A percentile compares a stretch with the other conserved stretches of the same genome.
Evolutionary conservation across 257 asterid genomes (phyloP).

Genomic region (Solanum dulcamara): DNA sequence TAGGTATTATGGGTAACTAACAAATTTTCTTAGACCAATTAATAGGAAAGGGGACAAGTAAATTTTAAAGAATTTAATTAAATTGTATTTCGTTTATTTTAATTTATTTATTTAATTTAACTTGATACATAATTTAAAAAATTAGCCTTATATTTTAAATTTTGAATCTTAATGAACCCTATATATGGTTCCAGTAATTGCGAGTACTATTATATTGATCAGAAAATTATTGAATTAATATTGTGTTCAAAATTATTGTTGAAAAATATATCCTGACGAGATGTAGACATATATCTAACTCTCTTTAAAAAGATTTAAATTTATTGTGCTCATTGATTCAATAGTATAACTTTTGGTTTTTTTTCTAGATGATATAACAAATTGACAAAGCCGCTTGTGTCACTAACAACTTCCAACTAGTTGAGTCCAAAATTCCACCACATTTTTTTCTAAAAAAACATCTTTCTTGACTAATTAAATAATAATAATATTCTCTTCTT

Average conservation of each 20-base stretch:
- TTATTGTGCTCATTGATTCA: neutral
- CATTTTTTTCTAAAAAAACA: too few species aligned
- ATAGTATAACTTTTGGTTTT: neutral
- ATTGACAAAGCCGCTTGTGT: neutral
- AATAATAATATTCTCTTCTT: too few species aligned
- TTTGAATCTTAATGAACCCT: neutral
- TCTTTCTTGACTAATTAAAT: neutral
- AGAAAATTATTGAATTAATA: neutral
- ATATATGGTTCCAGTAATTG: too few species aligned
- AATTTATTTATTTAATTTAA: neutral
- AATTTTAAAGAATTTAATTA: neutral
- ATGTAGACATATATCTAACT: neutral
- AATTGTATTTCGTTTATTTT: neutral
- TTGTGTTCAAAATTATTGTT: neutral
- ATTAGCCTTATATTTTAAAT: too few species aligned
- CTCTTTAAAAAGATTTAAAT: neutral
- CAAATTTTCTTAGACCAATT: neutral
- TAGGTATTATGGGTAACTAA: neutral
- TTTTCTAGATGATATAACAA: neutral
- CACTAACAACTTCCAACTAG: neutral
- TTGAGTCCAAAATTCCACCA: neutral
- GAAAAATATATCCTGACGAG: too few species aligned
- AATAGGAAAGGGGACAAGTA: neutral
- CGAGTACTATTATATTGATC: neutral
- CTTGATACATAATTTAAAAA: too few species aligned